Conservation (phyloP, 257 asterid species). For the Nicotiana benthamiana region DNA sequence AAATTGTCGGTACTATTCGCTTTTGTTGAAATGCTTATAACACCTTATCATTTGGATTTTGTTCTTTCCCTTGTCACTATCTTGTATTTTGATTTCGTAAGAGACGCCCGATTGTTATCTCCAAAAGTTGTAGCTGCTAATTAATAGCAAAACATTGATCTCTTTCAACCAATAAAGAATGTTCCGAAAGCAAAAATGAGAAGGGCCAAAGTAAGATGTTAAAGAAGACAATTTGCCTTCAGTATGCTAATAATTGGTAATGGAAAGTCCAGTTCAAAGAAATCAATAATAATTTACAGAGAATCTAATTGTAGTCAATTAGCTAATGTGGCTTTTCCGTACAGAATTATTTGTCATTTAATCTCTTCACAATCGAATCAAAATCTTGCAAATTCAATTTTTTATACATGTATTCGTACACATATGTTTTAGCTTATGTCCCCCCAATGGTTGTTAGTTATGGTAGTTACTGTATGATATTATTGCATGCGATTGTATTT, state of each 20-base stretch:
- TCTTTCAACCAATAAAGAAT: neutral
- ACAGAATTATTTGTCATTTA: neutral
- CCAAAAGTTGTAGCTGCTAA: too few species aligned
- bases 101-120: too few species aligned
- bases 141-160: neutral
- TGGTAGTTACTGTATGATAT: too few species aligned
- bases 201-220: neutral
- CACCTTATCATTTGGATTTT: too few species aligned
- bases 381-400: neutral
- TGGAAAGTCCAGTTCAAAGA: neutral
- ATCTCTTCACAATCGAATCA: neutral
- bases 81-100: too few species aligned
- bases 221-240: neutral
- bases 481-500: too few species aligned
- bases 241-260: neutral
- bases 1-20: too few species aligned
- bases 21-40: too few species aligned
- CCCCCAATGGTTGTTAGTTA: too few species aligned
- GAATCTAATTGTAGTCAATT: neutral
- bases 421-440: too few species aligned
- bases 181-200: neutral
- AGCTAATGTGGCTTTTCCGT: neutral
- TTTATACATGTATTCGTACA: neutral
- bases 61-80: too few species aligned
- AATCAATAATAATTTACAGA: neutral